These are phyloP conservation scores for Fusarium concolor DNA, from an alignment of 2,329 filamentous ascomycete genomes.

Conservation along the genomic window DNA sequence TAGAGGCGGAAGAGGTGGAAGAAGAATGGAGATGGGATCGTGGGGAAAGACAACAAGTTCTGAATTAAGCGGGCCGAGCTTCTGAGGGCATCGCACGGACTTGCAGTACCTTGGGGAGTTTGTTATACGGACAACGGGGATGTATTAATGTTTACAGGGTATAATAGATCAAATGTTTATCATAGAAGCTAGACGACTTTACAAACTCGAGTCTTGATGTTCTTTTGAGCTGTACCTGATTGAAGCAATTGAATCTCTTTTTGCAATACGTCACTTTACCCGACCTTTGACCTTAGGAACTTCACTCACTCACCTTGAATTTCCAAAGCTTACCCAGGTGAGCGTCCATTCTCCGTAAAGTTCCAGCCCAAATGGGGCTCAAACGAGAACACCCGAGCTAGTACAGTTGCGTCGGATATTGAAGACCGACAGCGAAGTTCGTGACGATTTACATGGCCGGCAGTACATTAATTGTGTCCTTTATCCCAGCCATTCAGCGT, in stretches of 20 bases:
- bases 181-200: background rate
- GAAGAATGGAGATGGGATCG: background rate
- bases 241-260: background rate
- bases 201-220: background rate
- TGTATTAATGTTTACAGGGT: background rate
- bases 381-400: conserved; percentile 15
- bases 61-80: conserved; percentile 40
- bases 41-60: conserved; percentile 26
- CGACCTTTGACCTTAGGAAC: background rate
- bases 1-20: background rate
- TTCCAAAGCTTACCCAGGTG: background rate
- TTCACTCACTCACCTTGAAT: background rate
- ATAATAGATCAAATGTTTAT: background rate
- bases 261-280: conserved; percentile 11
- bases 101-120: conserved; percentile 15
- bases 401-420: conserved; percentile 17
- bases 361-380: background rate
- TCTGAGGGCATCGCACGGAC: conserved; percentile 40
- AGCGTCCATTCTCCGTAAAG: background rate
- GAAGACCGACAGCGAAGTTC: conserved; percentile 27
- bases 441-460: conserved; percentile 4
- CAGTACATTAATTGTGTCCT: conserved; percentile 8
- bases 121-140: background rate
- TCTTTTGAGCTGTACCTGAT: background rate
- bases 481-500: background rate